A percentile compares a stretch with the other conserved stretches of the same genome.
Conservation (phyloP, 164 flowering plant genomes). For the Litsea cubeba region DNA sequence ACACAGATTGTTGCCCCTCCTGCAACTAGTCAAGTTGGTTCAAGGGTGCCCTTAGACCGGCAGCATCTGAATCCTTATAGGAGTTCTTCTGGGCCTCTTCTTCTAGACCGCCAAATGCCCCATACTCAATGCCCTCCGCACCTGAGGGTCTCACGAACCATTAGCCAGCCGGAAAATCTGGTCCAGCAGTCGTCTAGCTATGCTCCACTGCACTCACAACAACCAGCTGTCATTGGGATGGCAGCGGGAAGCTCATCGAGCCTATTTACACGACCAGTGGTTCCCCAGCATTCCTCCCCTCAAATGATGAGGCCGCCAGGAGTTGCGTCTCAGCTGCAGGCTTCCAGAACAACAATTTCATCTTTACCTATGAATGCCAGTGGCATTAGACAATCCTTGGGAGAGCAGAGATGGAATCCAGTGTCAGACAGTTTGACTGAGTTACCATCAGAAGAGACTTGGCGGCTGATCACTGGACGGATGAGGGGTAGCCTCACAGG, state of each 20-base stretch:
- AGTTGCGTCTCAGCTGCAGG: constrained; percentile 31
- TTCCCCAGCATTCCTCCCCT: too few relatives aligned
- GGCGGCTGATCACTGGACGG: constrained; percentile 58
- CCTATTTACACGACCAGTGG: constrained; percentile 8
- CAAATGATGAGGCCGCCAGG: constrained; percentile 20
- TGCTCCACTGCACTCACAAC: too few relatives aligned
- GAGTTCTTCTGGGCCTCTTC: constrained; percentile 14
- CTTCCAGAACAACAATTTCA: constrained; percentile 21
- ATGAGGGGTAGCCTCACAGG: constrained; percentile 87
- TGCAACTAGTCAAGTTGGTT: constrained; percentile 5
- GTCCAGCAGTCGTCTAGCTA: too few relatives aligned
- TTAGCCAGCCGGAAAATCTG: constrained; percentile 22
- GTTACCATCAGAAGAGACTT: constrained; percentile 36
- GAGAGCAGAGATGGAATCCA: constrained; percentile 27
- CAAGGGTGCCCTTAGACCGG: constrained; percentile 5
- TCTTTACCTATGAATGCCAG: constrained; percentile 12
- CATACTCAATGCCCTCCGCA: constrained; percentile 22
- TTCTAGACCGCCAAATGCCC: constrained; percentile 21
- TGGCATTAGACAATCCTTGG: constrained; percentile 21
- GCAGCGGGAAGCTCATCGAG: constrained; percentile 12
- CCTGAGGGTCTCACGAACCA: constrained; percentile 19
- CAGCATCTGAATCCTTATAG: background rate
- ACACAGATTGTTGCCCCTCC: constrained; percentile 5
- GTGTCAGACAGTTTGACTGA: constrained; percentile 23
- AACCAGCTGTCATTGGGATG: constrained; percentile 10